Conservation (phyloP, 768 basidiomycete species). For the Antrodiella citrinella region DNA sequence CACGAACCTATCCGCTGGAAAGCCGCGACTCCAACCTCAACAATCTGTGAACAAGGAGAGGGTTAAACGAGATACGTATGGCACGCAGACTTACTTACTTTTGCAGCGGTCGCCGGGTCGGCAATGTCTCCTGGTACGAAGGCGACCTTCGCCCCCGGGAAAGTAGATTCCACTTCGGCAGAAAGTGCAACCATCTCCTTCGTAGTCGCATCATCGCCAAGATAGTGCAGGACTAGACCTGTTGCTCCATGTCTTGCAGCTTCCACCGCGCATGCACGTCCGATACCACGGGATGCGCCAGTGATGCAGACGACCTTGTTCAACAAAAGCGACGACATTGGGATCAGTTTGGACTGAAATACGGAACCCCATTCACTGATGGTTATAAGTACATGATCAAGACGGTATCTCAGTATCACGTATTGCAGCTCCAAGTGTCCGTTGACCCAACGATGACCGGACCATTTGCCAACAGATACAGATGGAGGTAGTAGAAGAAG, state of each 20-base stretch:
- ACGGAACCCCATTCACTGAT: neutral
- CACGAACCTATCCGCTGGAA: constrained; percentile 58
- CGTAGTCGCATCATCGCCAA: constrained; percentile 49
- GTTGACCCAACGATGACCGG: too few species aligned
- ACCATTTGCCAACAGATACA: too few species aligned
- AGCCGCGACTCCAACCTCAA: constrained; percentile 44
- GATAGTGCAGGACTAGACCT: constrained; percentile 59
- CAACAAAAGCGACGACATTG: constrained; percentile 32
- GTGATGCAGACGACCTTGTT: constrained; percentile 65
- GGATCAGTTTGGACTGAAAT: too few species aligned
- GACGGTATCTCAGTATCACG: too few species aligned
- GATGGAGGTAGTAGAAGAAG: too few species aligned
- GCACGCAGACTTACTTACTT: constrained; percentile 26
- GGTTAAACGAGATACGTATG: neutral
- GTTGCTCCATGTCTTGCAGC: constrained; percentile 57
- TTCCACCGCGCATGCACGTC: constrained; percentile 59
- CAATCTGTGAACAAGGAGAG: constrained; percentile 45
- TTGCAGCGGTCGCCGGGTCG: constrained; percentile 42
- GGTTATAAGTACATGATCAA: constrained; percentile 5
- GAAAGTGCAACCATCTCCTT: constrained; percentile 39
- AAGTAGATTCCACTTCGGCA: constrained; percentile 34
- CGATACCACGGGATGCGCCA: constrained; percentile 68
- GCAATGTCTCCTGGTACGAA: constrained; percentile 61
- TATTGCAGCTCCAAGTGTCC: too few species aligned
- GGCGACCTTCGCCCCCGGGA: constrained; percentile 31